Conservation (phyloP, 345 rosid species). For the Syzygium aromaticum region DNA sequence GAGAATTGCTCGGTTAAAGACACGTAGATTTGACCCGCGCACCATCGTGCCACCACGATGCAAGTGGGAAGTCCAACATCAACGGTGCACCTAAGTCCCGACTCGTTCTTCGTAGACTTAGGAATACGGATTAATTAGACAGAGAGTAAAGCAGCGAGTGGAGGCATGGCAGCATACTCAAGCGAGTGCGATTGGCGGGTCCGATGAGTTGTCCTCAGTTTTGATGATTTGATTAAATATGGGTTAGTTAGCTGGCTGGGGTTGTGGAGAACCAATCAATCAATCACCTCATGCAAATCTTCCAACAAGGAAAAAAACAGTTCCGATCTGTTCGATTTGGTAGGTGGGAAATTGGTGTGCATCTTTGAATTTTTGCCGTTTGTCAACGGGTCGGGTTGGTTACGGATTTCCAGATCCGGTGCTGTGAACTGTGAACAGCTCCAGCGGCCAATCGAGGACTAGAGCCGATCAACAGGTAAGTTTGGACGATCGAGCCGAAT, state of each 20-base stretch:
- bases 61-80: neutral
- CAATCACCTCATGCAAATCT: neutral
- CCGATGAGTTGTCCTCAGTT: neutral
- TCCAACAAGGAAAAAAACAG: neutral
- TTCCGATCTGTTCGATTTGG: neutral
- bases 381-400: neutral
- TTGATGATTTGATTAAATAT: neutral
- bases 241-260: neutral
- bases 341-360: neutral
- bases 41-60: neutral
- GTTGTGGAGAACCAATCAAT: neutral
- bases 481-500: neutral
- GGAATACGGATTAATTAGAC: neutral
- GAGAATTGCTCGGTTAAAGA: neutral
- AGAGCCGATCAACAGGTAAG: neutral
- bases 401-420: neutral
- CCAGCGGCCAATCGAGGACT: neutral
- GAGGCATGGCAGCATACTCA: neutral
- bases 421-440: neutral
- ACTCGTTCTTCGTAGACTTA: neutral
- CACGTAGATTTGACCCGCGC: neutral
- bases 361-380: neutral
- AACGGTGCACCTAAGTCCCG: neutral
- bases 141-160: neutral
- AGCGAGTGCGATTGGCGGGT: neutral